Percentiles rank a stretch among this genome's conserved stretches.
Evolutionary conservation across 176 grass and related monocot species (phyloP).

Genomic region (Zoysia japonica): DNA sequence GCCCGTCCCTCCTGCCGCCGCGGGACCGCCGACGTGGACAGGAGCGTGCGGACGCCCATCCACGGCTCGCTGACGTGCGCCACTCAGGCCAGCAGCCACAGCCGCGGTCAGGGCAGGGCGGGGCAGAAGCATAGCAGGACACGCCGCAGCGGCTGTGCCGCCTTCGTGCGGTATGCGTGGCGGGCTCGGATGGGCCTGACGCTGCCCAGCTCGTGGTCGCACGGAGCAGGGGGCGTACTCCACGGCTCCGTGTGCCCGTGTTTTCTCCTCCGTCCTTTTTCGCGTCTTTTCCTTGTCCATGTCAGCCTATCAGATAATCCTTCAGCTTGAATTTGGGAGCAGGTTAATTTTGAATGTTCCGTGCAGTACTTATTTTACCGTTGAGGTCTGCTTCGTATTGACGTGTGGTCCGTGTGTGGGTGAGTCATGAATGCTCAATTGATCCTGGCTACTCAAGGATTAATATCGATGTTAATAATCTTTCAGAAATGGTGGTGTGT

Average conservation of each 20-base stretch:
- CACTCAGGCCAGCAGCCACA: not conserved
- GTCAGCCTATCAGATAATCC: too few species aligned
- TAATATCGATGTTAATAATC: not conserved
- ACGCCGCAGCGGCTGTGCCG: not conserved
- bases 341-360: not conserved
- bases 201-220: not conserved
- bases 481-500: too few species aligned
- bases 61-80: constrained; percentile 39
- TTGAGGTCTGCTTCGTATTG: not conserved
- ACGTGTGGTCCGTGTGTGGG: not conserved
- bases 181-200: not conserved
- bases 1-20: not conserved
- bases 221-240: too few species aligned
- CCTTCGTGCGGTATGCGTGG: not conserved
- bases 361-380: not conserved
- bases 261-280: not conserved
- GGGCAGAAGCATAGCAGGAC: not conserved
- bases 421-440: not conserved
- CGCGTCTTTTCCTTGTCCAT: not conserved
- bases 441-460: not conserved
- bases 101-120: not conserved
- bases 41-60: not conserved
- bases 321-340: not conserved
- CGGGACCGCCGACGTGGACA: constrained; percentile 30
- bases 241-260: not conserved